Conservation (phyloP, 2,329 filamentous ascomycete species). For the Emergomyces orientalis region DNA sequence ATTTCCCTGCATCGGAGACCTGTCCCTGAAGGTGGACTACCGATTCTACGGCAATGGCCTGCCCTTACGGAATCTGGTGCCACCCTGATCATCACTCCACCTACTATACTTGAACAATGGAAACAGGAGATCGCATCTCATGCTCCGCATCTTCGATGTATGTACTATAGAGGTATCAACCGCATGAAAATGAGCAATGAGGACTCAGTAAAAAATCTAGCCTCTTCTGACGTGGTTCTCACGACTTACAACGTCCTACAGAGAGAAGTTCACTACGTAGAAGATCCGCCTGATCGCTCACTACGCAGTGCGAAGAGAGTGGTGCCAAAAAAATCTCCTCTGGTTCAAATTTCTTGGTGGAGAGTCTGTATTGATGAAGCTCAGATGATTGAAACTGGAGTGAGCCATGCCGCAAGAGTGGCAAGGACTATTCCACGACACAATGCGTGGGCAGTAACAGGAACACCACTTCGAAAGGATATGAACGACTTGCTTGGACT, state of each 20-base stretch:
- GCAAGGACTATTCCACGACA: constrained; percentile 70
- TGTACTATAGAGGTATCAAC: constrained; percentile 49
- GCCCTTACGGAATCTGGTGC: constrained; percentile 39
- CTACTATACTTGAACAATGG: constrained; percentile 55
- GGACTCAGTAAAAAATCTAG: constrained; percentile 40
- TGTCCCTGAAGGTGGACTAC: constrained; percentile 12
- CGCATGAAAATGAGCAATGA: constrained; percentile 28
- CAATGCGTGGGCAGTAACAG: constrained; percentile 87
- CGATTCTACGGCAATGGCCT: constrained; percentile 17
- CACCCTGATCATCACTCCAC: constrained; percentile 55
- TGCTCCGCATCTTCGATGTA: constrained; percentile 47
- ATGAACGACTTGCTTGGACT: constrained; percentile 71
- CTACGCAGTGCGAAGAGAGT: constrained; percentile 57
- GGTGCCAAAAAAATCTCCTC: constrained; percentile 59
- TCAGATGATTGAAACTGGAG: constrained; percentile 87
- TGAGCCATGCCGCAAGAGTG: constrained; percentile 72
- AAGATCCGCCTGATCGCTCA: constrained; percentile 59
- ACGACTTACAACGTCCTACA: constrained; percentile 63
- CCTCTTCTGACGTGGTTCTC: constrained; percentile 47
- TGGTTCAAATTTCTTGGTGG: constrained; percentile 82
- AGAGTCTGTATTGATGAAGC: constrained; percentile 60
- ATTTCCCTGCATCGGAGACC: constrained; percentile 34
- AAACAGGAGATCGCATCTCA: constrained; percentile 49
- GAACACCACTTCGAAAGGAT: constrained; percentile 76
- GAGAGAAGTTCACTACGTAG: constrained; percentile 68